Percentiles rank a stretch among this genome's conserved stretches.
These are phyloP conservation scores for Jimgerdemannia flammicorona DNA, from an alignment of 192 early-diverging fungal genomes.

Conservation along the genomic window DNA sequence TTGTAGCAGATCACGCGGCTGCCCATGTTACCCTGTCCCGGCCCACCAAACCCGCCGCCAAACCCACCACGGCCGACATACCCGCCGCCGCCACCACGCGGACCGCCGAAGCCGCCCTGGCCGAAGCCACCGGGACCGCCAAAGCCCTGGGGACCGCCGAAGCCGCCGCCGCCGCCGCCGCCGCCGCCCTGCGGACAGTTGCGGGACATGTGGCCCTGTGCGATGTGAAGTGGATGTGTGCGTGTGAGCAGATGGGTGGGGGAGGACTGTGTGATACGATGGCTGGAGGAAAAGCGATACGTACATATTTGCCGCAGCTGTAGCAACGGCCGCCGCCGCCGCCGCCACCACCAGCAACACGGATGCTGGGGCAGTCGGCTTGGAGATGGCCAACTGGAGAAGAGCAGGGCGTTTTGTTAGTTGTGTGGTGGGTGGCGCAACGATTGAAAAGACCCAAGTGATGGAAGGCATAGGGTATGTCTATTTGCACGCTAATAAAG, in stretches of 20 bases:
- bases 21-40: constrained; percentile 1
- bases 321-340: constrained; percentile 33
- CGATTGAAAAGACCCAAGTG: too few species aligned
- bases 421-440: too few species aligned
- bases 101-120: neutral
- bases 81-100: neutral
- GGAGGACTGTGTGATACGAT: neutral
- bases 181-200: constrained; percentile 27
- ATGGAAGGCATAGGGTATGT: too few species aligned
- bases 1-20: constrained; percentile 43
- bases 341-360: constrained; percentile 19
- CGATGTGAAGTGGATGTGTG: neutral
- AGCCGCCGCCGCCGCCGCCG: neutral
- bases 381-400: constrained; percentile 48
- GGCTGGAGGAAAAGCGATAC: constrained; percentile 8
- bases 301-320: constrained; percentile 48
- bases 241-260: neutral
- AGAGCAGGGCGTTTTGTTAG: neutral
- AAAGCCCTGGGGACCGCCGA: constrained; percentile 6
- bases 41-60: neutral
- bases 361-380: constrained; percentile 44
- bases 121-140: constrained; percentile 7
- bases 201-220: constrained; percentile 50
- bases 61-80: constrained; percentile 19
- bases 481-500: too few species aligned